Evolutionary conservation across 257 asterid genomes (phyloP), one percentile per base, ranked within the genome.

Genomic region (Nicotiana attenuata): DNA sequence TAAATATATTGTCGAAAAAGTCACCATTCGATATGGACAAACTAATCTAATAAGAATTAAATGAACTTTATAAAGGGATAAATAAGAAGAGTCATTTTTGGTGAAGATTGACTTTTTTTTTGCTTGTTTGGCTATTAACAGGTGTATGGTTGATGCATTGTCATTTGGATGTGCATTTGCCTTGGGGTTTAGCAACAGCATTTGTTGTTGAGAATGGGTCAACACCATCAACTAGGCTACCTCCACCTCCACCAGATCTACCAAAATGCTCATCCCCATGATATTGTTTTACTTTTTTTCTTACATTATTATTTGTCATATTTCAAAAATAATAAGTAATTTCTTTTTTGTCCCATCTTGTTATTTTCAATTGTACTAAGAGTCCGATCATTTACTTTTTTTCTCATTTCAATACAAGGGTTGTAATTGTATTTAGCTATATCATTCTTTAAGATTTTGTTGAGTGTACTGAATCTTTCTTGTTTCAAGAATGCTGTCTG

Each of bases 1-100:
- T 80, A 20, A 50, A 11, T 0, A 11, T 77, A 86, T 0, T 90
- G 88, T 64, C 88, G 90, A 7, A 77, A 28, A 80, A 83, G 87
- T 77, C 84, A 90, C 24, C 93, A 50, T 31, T 31, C 6, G 31
- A 29, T 29, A 29, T 29, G 31, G 31, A 29, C 35, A 0, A 67
- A 33, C 53, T 67, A 33, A 67, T 17, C 15, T 33, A 67, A 67
- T 33, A 31, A 33, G 9, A 4, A 67, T 33, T 33, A 33, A 16
- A 3, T 33, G 22, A 16, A 14, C 8, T 67, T 60, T 67, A 33
- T 67, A 10, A 31, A 19, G 53, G 53, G 28, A 33, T 67, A 67
- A 33, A 31, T 66, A 33, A 33, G 10, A 33, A 8, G 16, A 33
- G 22, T 35, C 55, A 67, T 41, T 11, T 28, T 20, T 38, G 3